Percentiles rank a stretch among this genome's conserved stretches.
Conservation (phyloP, 106 monocot species). For the Narthecium ossifragum region DNA sequence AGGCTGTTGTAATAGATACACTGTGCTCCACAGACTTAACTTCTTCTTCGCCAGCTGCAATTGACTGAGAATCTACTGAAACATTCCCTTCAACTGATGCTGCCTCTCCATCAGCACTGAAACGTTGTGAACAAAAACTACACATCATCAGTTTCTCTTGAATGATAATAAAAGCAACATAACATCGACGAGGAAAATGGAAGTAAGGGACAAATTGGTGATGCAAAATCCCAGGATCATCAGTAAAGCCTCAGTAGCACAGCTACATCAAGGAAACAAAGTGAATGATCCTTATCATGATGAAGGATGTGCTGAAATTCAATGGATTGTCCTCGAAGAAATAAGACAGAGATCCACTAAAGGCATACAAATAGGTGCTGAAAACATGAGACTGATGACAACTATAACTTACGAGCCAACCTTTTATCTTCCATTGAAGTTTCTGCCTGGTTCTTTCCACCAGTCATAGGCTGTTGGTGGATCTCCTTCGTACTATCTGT, state of each 20-base stretch:
- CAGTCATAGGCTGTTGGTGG: conserved; percentile 20
- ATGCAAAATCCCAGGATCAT: neutral
- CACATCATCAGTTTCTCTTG: too few species aligned
- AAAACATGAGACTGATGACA: too few species aligned
- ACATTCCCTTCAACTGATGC: conserved; percentile 17
- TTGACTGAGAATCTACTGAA: conserved; percentile 15
- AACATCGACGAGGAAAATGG: neutral
- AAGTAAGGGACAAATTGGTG: neutral
- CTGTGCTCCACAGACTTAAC: conserved; percentile 19
- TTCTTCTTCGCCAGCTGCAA: conserved; percentile 20
- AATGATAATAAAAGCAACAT: conserved; percentile 7
- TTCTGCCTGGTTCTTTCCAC: conserved; percentile 11
- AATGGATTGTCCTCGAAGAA: neutral
- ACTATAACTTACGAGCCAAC: too few species aligned
- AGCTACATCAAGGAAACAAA: neutral
- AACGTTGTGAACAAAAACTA: too few species aligned
- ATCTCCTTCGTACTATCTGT: conserved; percentile 65
- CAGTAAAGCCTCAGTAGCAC: neutral
- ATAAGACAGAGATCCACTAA: neutral
- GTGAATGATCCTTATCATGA: neutral
- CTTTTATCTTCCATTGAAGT: conserved; percentile 27
- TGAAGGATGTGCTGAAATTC: neutral
- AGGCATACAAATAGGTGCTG: too few species aligned
- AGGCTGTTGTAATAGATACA: conserved; percentile 40
- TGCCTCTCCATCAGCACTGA: conserved; percentile 29